Conservation (phyloP, 352 stramenopile genomes). For the Phytophthora pseudosyringae region DNA sequence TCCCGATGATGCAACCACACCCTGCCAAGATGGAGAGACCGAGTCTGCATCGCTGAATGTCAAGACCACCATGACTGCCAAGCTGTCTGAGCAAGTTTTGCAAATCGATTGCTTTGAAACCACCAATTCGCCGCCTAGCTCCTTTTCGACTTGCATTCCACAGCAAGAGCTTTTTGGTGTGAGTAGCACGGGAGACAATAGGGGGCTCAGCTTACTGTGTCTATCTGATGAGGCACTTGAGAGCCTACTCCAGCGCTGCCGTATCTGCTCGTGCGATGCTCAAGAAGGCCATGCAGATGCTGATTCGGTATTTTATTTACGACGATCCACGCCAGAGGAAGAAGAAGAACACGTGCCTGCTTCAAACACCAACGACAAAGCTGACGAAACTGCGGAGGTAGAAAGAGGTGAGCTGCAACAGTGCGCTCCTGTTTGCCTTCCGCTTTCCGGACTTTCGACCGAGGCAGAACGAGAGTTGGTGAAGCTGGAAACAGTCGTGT, state of each 20-base stretch:
- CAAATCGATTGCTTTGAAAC: constrained; percentile 22
- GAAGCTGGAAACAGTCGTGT: constrained; percentile 14
- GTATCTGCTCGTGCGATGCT: constrained; percentile 30
- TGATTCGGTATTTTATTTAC: constrained; percentile 16
- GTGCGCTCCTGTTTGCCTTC: constrained; percentile 3
- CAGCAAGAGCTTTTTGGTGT: constrained; percentile 19
- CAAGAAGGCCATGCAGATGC: constrained; percentile 1
- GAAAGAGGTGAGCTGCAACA: not conserved
- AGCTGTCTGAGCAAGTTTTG: constrained; percentile 19
- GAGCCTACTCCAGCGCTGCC: constrained; percentile 29
- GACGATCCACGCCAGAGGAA: not conserved
- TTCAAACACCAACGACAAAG: not conserved
- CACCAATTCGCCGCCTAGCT: not conserved
- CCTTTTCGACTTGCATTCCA: constrained; percentile 12
- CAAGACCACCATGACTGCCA: constrained; percentile 28
- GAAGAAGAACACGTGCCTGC: not conserved
- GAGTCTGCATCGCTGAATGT: constrained; percentile 5
- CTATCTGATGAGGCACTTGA: constrained; percentile 16
- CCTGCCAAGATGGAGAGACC: not conserved
- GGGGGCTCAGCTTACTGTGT: constrained; percentile 20
- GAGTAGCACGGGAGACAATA: not conserved
- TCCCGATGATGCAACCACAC: not conserved
- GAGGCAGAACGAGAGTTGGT: constrained; percentile 18
- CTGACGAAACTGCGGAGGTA: not conserved
- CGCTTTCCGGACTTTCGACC: constrained; percentile 34